A percentile compares a stretch with the other conserved stretches of the same genome.
These are phyloP conservation scores for Sporothrix pseudoabietina DNA, from an alignment of 2,329 filamentous ascomycete genomes.

Conservation along the genomic window DNA sequence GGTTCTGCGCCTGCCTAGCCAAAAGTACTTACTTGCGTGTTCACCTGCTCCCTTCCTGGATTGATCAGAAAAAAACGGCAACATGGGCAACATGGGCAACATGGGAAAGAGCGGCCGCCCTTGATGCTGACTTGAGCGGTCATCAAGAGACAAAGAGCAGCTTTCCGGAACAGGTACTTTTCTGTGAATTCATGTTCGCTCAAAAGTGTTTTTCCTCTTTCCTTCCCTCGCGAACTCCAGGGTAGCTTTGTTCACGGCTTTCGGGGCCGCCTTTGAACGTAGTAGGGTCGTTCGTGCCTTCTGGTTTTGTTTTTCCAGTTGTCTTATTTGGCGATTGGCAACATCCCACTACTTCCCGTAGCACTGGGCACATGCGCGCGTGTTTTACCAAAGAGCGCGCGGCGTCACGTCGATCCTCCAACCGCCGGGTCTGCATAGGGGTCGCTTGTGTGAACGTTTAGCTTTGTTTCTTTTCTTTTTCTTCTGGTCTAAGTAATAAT, in stretches of 20 bases:
- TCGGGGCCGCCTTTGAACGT: background rate
- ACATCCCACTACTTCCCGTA: background rate
- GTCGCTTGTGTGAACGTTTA: background rate
- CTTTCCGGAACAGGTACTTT: background rate
- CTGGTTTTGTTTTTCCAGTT: background rate
- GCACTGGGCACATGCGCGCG: background rate
- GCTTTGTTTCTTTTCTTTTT: background rate
- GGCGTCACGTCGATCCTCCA: background rate
- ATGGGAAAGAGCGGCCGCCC: background rate
- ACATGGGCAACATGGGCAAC: background rate
- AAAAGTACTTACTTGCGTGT: background rate
- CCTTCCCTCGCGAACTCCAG: background rate
- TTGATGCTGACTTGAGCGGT: background rate
- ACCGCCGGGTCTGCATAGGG: background rate
- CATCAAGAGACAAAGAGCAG: background rate
- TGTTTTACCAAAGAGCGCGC: background rate
- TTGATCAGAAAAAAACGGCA: background rate
- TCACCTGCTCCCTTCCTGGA: background rate
- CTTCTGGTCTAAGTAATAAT: background rate
- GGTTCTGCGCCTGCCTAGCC: background rate
- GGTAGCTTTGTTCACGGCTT: background rate
- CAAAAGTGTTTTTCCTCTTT: background rate
- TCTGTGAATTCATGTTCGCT: background rate
- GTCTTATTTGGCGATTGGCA: background rate
- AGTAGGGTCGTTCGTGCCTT: background rate